Conservation (phyloP, 768 basidiomycete genomes). For the Tricholoma sp. region DNA sequence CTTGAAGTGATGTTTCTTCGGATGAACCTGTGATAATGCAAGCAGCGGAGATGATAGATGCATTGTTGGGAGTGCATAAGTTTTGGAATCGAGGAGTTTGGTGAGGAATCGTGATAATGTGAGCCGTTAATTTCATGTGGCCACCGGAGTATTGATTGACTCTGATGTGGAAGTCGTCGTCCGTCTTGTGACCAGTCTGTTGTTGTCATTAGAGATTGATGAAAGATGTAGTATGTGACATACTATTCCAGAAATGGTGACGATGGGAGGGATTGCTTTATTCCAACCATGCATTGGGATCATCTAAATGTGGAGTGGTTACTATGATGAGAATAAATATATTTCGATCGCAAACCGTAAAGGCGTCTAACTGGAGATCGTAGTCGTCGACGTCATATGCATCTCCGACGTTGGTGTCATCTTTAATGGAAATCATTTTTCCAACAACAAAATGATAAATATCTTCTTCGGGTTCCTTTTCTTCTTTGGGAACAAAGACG, state of each 20-base stretch:
- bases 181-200: background rate
- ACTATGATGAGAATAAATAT: background rate
- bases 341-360: background rate
- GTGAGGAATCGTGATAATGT: background rate
- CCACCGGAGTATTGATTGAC: background rate
- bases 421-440: background rate
- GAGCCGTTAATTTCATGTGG: background rate
- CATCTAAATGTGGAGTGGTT: background rate
- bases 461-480: background rate
- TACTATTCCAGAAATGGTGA: background rate
- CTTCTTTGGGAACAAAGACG: background rate
- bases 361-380: background rate
- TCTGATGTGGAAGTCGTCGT: background rate
- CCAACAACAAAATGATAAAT: background rate
- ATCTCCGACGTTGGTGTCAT: background rate
- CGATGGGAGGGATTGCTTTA: background rate
- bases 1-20: background rate
- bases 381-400: background rate
- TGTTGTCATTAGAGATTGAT: background rate
- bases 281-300: background rate
- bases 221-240: background rate
- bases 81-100: background rate
- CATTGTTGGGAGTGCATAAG: background rate
- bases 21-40: background rate
- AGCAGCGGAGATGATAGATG: background rate